Evolutionary conservation across 1,139 yeast genomes (phyloP), one percentile per base, ranked within the genome.

Genomic region (Hansenula lynferdii): DNA sequence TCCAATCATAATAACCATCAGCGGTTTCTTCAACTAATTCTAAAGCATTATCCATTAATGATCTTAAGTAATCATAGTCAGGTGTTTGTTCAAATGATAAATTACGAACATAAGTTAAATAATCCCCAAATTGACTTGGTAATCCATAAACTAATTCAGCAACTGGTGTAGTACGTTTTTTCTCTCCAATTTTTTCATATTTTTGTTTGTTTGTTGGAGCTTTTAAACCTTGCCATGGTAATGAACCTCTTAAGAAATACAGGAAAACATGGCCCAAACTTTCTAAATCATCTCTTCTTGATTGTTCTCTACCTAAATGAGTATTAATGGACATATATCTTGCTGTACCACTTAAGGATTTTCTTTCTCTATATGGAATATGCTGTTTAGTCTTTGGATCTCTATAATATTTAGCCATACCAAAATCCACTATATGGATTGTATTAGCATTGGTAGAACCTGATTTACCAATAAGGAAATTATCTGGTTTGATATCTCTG

Each of bases 221-320:
- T 57, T 82, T 89, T 53, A 92, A 76, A 15, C 98, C 98, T 67
- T 92, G 98, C 98, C 98, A 92, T 39, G 98, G 98, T 57, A 92
- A 72, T 17, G 94, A 85, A 28, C 98, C 98, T 47, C 96, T 79
- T 60, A 95, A 79, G 60, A 92, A 92, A 66, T 92, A 92, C 55
- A 92, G 85, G 57, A 92, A 77, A 30, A 92, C 97, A 62, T 92
- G 94, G 27, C 97, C 97, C 62, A 92, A 75, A 49, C 95, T 82
- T 67, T 92, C 98, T 65, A 92, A 77, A 62, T 92, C 98, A 61
- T 92, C 98, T 60, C 98, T 79, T 65, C 98, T 81, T 46, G 89
- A 81, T 64, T 92, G 98, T 62, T 92, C 98, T 53, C 94, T 85
- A 36, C 98, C 98, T 59, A 92, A 71, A 66, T 92, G 98, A 22